Conservation (phyloP, 1,284 basidiomycete genomes). For the Leccinum colubrinum region DNA sequence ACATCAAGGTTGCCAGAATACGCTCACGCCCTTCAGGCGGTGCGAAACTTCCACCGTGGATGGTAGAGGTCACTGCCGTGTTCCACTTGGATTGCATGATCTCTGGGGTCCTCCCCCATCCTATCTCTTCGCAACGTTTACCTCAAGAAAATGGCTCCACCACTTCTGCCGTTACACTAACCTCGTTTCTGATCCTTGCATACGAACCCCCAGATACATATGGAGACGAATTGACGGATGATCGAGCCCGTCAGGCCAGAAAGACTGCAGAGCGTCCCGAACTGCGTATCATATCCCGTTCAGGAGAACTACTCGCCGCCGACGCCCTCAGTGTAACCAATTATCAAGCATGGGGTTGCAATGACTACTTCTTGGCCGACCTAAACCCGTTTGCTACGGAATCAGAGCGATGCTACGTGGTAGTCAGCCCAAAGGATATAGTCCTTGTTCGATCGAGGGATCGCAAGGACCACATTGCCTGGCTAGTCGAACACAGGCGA, state of each 20-base stretch:
- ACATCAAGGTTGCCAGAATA: slow-evolving; percentile 89
- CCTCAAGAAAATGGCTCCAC: slow-evolving; percentile 19
- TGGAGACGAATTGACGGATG: slow-evolving; percentile 67
- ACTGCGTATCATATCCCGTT: slow-evolving; percentile 85
- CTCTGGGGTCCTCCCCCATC: slow-evolving; percentile 85
- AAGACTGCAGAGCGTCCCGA: slow-evolving; percentile 89
- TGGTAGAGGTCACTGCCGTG: slow-evolving; percentile 87
- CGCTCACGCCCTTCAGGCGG: slow-evolving; percentile 54
- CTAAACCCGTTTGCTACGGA: slow-evolving; percentile 32
- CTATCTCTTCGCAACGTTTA: slow-evolving; percentile 35
- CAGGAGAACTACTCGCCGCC: slow-evolving; percentile 86
- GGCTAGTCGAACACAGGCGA: slow-evolving; percentile 84
- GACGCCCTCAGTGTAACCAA: slow-evolving; percentile 83
- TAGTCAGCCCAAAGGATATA: slow-evolving; percentile 84
- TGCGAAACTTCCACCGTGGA: slow-evolving; percentile 44
- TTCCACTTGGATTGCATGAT: slow-evolving; percentile 97
- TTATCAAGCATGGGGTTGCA: slow-evolving; percentile 87
- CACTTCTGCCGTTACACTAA: slow-evolving; percentile 38
- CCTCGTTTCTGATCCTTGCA: slow-evolving; percentile 83
- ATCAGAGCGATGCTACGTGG: slow-evolving; percentile 62
- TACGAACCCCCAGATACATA: slow-evolving; percentile 73
- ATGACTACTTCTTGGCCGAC: slow-evolving; percentile 81
- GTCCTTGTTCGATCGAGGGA: slow-evolving; percentile 87
- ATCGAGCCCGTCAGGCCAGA: slow-evolving; percentile 71
- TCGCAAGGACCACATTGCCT: slow-evolving; percentile 86